Conservation (phyloP, 2,329 filamentous ascomycete genomes). For the Beauveria caledonica region DNA sequence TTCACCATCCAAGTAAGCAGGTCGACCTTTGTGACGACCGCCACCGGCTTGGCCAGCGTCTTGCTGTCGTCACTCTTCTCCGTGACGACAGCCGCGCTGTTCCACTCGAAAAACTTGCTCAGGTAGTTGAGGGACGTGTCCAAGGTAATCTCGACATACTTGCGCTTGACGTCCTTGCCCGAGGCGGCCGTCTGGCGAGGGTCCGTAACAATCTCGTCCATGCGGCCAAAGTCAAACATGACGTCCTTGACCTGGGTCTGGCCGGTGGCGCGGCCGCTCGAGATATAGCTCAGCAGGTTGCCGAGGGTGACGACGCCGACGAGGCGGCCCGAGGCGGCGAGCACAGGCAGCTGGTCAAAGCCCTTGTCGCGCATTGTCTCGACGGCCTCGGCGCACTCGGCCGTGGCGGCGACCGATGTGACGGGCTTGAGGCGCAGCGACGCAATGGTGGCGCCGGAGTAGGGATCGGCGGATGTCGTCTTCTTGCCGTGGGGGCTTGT, state of each 20-base stretch:
- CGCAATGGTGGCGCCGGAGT: constrained; percentile 69
- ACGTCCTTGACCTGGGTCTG: constrained; percentile 71
- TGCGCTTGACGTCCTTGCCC: constrained; percentile 42
- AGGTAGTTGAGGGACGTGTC: constrained; percentile 78
- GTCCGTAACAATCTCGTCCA: constrained; percentile 88
- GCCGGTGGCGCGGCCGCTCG: constrained; percentile 67
- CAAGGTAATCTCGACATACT: constrained; percentile 89
- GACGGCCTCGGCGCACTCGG: constrained; percentile 76
- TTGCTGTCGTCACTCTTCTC: constrained; percentile 54
- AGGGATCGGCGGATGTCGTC: constrained; percentile 52
- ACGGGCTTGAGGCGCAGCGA: constrained; percentile 87
- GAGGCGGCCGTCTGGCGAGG: constrained; percentile 53
- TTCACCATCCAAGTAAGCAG: constrained; percentile 86
- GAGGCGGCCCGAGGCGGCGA: constrained; percentile 62
- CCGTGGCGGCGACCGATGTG: constrained; percentile 67
- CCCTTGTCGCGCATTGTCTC: constrained; percentile 98
- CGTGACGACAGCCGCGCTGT: constrained; percentile 89
- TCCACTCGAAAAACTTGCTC: constrained; percentile 96
- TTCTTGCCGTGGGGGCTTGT: constrained; percentile 27
- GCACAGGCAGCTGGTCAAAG: constrained; percentile 94
- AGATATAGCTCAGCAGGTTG: constrained; percentile 87
- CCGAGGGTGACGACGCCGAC: constrained; percentile 91
- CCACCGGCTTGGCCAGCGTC: constrained; percentile 66
- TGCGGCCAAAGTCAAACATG: constrained; percentile 92
- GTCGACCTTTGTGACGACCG: constrained; percentile 94